These are phyloP conservation scores for Graphium sp. DNA, from an alignment of 2,329 filamentous ascomycete genomes.

Conservation along the genomic window DNA sequence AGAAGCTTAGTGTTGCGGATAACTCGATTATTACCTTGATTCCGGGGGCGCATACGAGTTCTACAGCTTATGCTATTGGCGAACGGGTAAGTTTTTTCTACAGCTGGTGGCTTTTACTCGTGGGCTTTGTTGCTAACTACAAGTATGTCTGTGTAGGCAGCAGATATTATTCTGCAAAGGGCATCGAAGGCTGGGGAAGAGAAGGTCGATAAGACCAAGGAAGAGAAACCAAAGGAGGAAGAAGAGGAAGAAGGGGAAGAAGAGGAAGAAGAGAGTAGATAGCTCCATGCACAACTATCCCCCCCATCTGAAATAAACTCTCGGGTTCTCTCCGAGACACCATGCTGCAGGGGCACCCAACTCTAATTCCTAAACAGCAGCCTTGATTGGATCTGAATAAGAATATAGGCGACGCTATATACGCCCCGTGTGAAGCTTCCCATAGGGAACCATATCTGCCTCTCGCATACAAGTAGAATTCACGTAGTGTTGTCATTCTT, in stretches of 20 bases:
- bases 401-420: no score
- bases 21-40: constrained; percentile 21
- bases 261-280: constrained; percentile 1
- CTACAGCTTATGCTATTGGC: constrained; percentile 24
- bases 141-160: constrained; percentile 8
- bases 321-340: no score
- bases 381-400: no score
- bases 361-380: no score
- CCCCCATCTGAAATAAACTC: no score
- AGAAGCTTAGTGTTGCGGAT: constrained; percentile 20
- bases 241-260: background rate
- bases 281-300: no score
- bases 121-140: background rate
- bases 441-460: no score
- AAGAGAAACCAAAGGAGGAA: background rate
- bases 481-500: no score
- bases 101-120: background rate
- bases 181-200: background rate
- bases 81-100: constrained; percentile 13
- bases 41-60: constrained; percentile 23
- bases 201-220: background rate
- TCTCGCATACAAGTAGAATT: no score
- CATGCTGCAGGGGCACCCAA: no score
- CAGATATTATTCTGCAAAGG: constrained; percentile 6
- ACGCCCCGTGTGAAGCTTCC: no score